Evolutionary conservation across 2,329 filamentous ascomycete species (phyloP).

Genomic region (Alternaria solani): DNA sequence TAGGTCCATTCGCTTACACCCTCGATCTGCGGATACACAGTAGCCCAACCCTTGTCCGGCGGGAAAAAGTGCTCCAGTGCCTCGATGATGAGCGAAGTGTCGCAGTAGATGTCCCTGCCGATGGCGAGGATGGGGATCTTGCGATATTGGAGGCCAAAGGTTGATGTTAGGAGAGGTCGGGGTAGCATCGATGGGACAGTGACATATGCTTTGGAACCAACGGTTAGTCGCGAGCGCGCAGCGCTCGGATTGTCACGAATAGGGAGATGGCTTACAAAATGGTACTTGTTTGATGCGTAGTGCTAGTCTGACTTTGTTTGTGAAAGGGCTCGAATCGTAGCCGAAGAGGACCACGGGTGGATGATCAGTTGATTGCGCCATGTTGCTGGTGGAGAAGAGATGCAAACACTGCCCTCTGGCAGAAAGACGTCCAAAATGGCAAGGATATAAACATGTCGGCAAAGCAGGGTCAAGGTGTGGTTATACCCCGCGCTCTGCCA

Average conservation of each 20-base stretch:
- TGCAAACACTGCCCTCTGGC: rapidly evolving
- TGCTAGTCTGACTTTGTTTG: conserved; percentile 50
- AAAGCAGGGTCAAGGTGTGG: background rate
- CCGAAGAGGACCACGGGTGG: conserved; percentile 34
- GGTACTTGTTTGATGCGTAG: conserved; percentile 50
- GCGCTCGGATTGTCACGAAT: background rate
- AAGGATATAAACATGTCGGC: background rate
- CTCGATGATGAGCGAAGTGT: conserved; percentile 47
- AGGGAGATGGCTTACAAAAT: conserved; percentile 37
- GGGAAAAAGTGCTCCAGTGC: conserved; percentile 46
- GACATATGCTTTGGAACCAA: conserved; percentile 40
- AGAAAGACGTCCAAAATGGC: background rate
- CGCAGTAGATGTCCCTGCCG: conserved; percentile 47
- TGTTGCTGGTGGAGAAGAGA: background rate
- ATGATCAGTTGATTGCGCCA: conserved; percentile 11
- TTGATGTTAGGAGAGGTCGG: conserved; percentile 45
- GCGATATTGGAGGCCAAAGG: conserved; percentile 51
- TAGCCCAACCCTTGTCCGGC: conserved; percentile 37
- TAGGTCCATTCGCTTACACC: conserved; percentile 45
- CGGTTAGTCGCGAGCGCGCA: background rate
- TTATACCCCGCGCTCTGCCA: conserved; percentile 12
- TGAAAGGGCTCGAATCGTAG: conserved; percentile 46
- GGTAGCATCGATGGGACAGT: conserved; percentile 53
- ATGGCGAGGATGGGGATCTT: conserved; percentile 47
- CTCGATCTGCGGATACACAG: conserved; percentile 45